Evolutionary conservation across 140 eudicot genomes (phyloP), one percentile per base, ranked within the genome.

Genomic region (Ambrosia hybrid): DNA sequence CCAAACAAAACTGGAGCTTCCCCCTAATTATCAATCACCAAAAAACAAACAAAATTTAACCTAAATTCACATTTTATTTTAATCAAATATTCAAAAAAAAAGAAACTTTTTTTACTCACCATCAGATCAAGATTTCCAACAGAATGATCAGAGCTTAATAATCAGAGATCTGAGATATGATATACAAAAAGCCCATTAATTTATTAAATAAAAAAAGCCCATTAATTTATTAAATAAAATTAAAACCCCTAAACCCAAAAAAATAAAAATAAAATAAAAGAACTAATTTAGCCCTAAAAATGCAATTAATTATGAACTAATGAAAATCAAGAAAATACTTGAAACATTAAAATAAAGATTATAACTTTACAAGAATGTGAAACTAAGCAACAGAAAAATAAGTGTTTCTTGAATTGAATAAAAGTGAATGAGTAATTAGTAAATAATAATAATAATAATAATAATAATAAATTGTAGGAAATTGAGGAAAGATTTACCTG

Each of bases 1-100:
- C 17, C 73, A 72, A 76, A 43, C 46, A 81, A 83, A 64, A 86
- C 91, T 49, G 95, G 91, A 68, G 91, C 95, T 76, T 88, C 95
- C 41, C 95, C 95, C 95, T 88, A 72, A 69, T 57, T 3, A 70
- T 21, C 30, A 6, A 41, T 41, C 46, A 41, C 59, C 48, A 81
- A 14, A 45, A 72, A 58, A 9, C 14, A 48, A 41, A 74, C 9
- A 5, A 36, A 43, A 14, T 5, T 56, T 2, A 33, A 59, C n/a
- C 26, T 45, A 55, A 72, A 36, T 65, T 6, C 37, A 2, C 72
- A 74, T n/a, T 46, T 46, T 65, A 60, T 71, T 43, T n/a, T 56
- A 2, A 52, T 57, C 38, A 16, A 4, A 57, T 8, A 21, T 7
- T 51, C 3, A 13, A 21, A 59, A 21, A 21, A 21, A 21, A 21